These are phyloP conservation scores for Astrephomene gubernaculifera DNA, from an alignment of 139 green algal genomes.

Conservation along the genomic window DNA sequence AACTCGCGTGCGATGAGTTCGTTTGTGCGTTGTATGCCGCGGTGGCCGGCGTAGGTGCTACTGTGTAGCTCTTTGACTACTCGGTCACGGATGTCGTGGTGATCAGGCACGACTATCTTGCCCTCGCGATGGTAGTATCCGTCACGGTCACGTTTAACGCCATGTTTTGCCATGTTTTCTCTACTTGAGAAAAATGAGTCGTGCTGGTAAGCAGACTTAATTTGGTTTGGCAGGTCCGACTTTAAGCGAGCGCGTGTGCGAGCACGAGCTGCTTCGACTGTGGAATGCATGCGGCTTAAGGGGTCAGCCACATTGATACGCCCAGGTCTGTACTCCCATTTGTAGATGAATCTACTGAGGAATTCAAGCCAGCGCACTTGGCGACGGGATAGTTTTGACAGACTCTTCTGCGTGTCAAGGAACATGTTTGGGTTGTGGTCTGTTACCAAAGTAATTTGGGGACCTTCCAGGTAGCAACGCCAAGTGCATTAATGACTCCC, in stretches of 20 bases:
- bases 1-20: background rate
- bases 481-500: conserved; percentile 50
- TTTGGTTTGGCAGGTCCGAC: background rate
- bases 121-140: background rate
- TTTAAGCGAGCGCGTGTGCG: background rate
- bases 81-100: background rate
- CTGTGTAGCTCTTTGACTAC: background rate
- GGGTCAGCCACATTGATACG: conserved; percentile 57
- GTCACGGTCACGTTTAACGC: background rate
- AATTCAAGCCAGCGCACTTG: conserved; percentile 56
- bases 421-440: conserved; percentile 57
- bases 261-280: background rate
- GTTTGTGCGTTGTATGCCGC: background rate
- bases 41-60: background rate
- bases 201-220: background rate
- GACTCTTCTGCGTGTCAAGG: background rate
- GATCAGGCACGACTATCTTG: background rate
- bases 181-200: background rate
- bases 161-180: background rate
- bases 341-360: conserved; percentile 41
- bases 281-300: conserved; percentile 5
- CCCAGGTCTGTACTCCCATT: conserved; percentile 43
- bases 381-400: conserved; percentile 27
- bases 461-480: conserved; percentile 55
- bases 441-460: conserved; percentile 38